Base-by-base conservation (phyloP, 805 yeast genomes). In the Dipodascus geniculatus region DNA sequence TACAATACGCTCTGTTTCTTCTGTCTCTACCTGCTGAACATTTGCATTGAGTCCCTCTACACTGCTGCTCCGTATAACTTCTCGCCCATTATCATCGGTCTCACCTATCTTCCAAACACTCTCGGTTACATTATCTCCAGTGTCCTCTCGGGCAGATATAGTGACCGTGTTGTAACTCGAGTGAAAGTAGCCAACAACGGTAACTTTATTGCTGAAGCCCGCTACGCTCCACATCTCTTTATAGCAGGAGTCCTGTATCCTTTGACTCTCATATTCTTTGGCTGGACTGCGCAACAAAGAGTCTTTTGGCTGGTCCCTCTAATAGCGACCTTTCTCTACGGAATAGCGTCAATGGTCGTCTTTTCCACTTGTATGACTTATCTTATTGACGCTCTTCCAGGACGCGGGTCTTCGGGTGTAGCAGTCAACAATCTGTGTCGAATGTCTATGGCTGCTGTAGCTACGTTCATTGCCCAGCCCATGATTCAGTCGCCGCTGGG, bases 401-500 rank as follows among this genome's bases (percentile, higher is more conserved):
- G 95, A 0, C 76, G 82, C 61, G 95, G 96, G 47, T 90, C 96
- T 14, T 85, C 95, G 0, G 96, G 95, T 0, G 86, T 87, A 50
- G 95, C 96, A 0, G 66, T 88, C 51, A 87, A 85, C 62, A 88
- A 87, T 63, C 74, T 87, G 54, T 72, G 83, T 19, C 74, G 96
- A 60, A 85, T 81, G 74, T 69, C 80, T 1, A 69, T 85, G 55
- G 95, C 95, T 0, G 87, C 95, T 0, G 73, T 75, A 1, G 90
- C 87, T 9, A 80, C 89, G 1, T 88, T 87, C 64, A 73, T 82
- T 6, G 79, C 85, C 0, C 88, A 83, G 47, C 95, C 95, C 0
- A 71, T 85, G 62, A 69, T 83, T 17, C 61, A 64, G 2, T 88
- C 86, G 0, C 20, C 44, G 17, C 71, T 87, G 63, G 87, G 88